These are phyloP conservation scores for Stylonectria norvegica DNA, from an alignment of 2,329 filamentous ascomycete species.

Conservation along the genomic window DNA sequence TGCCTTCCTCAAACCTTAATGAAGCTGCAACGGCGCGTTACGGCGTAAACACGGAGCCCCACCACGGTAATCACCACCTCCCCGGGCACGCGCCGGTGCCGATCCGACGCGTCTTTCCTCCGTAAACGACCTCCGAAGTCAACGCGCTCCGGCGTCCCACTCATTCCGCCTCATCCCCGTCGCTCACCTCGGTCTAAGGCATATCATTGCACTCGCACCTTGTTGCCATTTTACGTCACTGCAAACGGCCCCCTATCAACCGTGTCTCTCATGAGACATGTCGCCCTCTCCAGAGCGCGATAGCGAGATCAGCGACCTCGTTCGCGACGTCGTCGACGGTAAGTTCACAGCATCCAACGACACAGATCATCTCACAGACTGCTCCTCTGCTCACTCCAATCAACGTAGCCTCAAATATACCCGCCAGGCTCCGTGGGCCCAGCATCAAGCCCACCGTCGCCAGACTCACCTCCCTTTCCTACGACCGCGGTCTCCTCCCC, in stretches of 20 bases:
- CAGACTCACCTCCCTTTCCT: constrained; percentile 58
- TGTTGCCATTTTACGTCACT: too few species aligned
- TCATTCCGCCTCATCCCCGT: neutral
- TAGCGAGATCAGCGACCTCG: constrained; percentile 33
- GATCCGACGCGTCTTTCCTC: neutral
- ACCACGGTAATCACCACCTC: too few species aligned
- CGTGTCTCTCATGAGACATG: constrained; percentile 11
- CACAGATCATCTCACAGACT: neutral
- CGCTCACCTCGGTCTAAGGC: too few species aligned
- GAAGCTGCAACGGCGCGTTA: too few species aligned
- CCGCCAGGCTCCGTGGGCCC: constrained; percentile 62
- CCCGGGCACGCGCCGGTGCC: neutral
- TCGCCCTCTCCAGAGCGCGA: constrained; percentile 27
- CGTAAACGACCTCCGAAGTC: too few species aligned
- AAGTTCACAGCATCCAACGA: constrained; percentile 8
- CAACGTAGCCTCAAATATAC: constrained; percentile 51
- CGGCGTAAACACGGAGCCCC: too few species aligned
- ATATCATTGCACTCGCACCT: too few species aligned
- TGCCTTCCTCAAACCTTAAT: too few species aligned
- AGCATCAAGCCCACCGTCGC: constrained; percentile 64
- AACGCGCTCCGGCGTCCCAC: constrained; percentile 1
- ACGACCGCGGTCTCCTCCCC: constrained; percentile 64
- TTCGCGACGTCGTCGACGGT: constrained; percentile 37
- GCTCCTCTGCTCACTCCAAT: constrained; percentile 1
- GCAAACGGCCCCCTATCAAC: neutral